Base-by-base conservation (phyloP, 1,284 basidiomycete genomes). In the Agroathelia rolfsii region DNA sequence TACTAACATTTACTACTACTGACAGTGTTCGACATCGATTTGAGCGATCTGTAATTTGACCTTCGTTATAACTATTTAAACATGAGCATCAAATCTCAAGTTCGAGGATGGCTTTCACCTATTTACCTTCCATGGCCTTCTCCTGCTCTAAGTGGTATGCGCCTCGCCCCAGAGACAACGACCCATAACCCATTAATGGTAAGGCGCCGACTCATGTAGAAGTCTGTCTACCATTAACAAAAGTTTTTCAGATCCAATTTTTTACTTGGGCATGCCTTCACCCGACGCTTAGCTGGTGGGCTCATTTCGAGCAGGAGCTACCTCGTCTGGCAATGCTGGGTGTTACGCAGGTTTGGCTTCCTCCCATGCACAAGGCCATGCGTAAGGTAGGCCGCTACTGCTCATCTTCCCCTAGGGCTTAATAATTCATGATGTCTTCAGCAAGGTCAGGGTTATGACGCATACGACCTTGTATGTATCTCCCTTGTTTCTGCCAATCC, bases 341-440 rank as follows among this genome's bases (percentile, higher is more conserved):
- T 15, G 73, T 94, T 47, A 93, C 90, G 0, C 81, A 83, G 49
- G 64, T 76, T 5, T 86, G 82, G 92, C 65, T 70, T 40, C 87
- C 75, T 23, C 83, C 82, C 4, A 76, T 79, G 9, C 77, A 80
- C 48, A 87, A 85, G 50, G 82, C 76, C 12, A 76, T 71, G 50
- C 52, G 55, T 34, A 65, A 63, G 50, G 81, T 80, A 40, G 46
- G 52, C 43, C 14, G 9, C 13, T 12, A 12, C n/a, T 4, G n/a
- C 24, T 31, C 30, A 24, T 30, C 7, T 27, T 16, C 20, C 35
- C 20, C 17, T 10, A 16, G 11, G 19, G 29, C 16, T 28, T 26
- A 32, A 17, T 9, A 15, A 32, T 36, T 29, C 36, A 45, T 30
- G 39, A 36, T 13, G 13, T 30, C 24, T 36, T 24, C 41, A 83